phyloP scores from a whole-genome alignment of 352 stramenopile species.

The Phytophthora meadii region DNA sequence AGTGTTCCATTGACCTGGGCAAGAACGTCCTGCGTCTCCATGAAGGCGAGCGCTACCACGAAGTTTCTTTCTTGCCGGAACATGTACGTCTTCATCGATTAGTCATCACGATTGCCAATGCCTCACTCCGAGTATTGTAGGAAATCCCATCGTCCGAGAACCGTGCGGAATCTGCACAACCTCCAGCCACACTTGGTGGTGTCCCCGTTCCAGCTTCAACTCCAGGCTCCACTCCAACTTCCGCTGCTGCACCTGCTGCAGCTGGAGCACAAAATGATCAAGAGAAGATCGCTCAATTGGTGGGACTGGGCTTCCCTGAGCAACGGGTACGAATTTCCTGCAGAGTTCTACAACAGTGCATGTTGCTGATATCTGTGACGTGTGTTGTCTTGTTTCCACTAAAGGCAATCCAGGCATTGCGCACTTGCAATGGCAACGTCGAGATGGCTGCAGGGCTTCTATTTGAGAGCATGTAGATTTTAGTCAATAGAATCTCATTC shows the following conservation, averaged over 20 bases:
- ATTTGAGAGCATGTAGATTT: conserved; percentile 67
- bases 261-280: conserved; percentile 32
- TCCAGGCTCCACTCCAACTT: conserved; percentile 25
- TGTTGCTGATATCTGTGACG: conserved; percentile 20
- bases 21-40: conserved; percentile 91
- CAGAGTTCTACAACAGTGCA: not conserved
- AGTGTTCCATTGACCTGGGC: conserved; percentile 96
- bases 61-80: conserved; percentile 89
- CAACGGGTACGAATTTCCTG: conserved; percentile 48
- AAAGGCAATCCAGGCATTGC: conserved; percentile 68
- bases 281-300: conserved; percentile 70
- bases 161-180: conserved; percentile 32
- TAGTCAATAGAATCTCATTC: conserved; percentile 24
- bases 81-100: conserved; percentile 51
- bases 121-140: conserved; percentile 25
- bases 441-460: conserved; percentile 83
- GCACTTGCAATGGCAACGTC: conserved; percentile 79
- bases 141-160: conserved; percentile 78
- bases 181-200: conserved; percentile 33
- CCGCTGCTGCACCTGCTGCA: conserved; percentile 15
- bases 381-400: conserved; percentile 30
- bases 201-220: conserved; percentile 37
- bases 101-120: too few species aligned
- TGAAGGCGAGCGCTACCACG: conserved; percentile 68
- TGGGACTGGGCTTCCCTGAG: conserved; percentile 71